Evolutionary conservation across 176 grass and related monocot genomes (phyloP).

Genomic region (Zea luxurians): DNA sequence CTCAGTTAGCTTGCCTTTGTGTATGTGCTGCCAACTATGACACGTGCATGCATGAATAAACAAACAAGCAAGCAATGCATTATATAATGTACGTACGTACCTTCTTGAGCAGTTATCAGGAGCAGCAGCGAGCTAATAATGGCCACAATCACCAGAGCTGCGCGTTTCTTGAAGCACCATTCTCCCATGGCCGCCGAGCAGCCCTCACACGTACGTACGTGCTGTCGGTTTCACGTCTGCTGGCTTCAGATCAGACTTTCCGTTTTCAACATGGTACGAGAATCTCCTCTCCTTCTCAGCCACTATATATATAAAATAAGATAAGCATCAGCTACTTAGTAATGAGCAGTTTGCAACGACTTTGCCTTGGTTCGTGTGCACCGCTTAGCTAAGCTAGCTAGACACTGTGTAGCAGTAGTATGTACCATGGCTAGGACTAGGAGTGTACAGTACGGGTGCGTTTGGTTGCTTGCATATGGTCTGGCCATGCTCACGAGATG

Average conservation of each 20-base stretch:
- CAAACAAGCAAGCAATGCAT: neutral
- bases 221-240: neutral
- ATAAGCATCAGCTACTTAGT: neutral
- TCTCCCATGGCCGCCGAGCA: neutral
- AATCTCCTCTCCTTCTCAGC: neutral
- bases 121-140: neutral
- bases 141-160: neutral
- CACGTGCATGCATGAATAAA: neutral
- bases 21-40: no score
- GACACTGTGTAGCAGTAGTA: no score
- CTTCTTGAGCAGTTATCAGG: neutral
- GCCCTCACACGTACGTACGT: neutral
- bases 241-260: neutral
- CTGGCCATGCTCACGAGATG: no score
- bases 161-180: neutral
- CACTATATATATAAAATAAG: neutral
- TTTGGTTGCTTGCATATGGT: no score
- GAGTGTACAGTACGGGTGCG: no score
- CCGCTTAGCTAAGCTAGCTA: neutral
- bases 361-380: neutral
- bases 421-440: no score
- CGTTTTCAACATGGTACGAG: neutral
- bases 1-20: no score
- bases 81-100: neutral
- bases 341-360: neutral